Base-by-base conservation (phyloP, 2,329 filamentous ascomycete species). In the Colletotrichum phormii region DNA sequence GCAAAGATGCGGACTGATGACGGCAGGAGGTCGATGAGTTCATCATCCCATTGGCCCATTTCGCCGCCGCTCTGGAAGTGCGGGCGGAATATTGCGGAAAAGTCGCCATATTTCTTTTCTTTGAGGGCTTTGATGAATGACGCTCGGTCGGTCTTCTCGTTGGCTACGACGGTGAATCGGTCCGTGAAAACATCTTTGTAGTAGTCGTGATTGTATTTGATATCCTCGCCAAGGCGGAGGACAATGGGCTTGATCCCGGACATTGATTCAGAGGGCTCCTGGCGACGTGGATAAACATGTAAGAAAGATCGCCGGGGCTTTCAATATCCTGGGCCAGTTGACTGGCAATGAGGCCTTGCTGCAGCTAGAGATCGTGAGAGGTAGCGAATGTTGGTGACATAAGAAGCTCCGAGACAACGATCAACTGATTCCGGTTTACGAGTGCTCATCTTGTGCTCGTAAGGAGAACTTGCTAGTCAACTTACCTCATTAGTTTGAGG, bases 41-140 rank as follows among this genome's bases (percentile, higher is more conserved):
- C 88, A 42, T 83, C 77, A 75, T 92, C 86, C 89, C 89, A 91
- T 15, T 84, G 86, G 35, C 88, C 88, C 89, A 91, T 91, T 76
- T 91, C 89, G 4, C 88, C 89, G n/a, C 90, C 90, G 0, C 87
- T 89, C 60, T 89, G 86, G 83, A 88, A 91, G 75, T 90, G 89
- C 0, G 90, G 90, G 3, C 90, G 84, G 76, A 88, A 88, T 74
- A 85, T 83, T 54, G 86, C 87, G 2, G 79, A 77, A 18, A 75
- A 75, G 61, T 69, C 60, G n/a, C 67, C 67, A 24, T 64, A 84
- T 73, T 80, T 81, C 13, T 80, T 78, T 2, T 84, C 80, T 55
- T 84, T 82, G 24, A 87, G 71, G 0, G 84, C 84, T 29, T 79
- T 76, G 26, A 84, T 84, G 61, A 87, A 87, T 0, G 77, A 78